Evolutionary conservation across 768 basidiomycete species (phyloP), one percentile per base, ranked within the genome.

Genomic region (Hericium rajendrae): DNA sequence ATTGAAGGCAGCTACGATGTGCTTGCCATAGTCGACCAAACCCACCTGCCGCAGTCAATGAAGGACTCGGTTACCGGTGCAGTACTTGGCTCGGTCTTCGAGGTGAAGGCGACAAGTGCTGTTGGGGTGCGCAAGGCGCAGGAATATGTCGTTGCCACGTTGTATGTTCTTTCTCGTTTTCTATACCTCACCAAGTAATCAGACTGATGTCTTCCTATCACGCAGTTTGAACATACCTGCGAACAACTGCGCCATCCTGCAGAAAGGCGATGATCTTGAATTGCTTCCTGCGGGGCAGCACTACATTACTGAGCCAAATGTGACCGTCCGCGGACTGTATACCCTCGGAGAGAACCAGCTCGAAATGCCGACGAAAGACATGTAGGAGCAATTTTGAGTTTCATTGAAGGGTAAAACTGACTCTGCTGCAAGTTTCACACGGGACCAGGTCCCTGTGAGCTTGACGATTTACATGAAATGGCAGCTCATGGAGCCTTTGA

Each of bases 311-410:
- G 86, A 88, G 64, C 88, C 90, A 3, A 89, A 84, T 57, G 84
- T 91, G 49, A 91, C 89, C 2, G 71, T 91, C 4, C 85, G 89
- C 56, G 88, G 88, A 3, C 63, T 91, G 18, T 91, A 82, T 69
- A 88, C 90, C 1, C 78, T 87, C 2, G 89, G 89, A 28, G 90
- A 91, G 68, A 89, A 87, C 63, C 89, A 91, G 68, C 68, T 88
- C 28, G 89, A 91, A 67, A 86, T 91, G 85, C 88, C 89, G 3
- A 91, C 88, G 8, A 91, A 91, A 70, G 88, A 90, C 62, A 90
- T 90, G 86, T 86, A 63, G 63, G 85, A 71, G 12, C 24, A 32
- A 40, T 49, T 20, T 9, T 24, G 48, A 1, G 38, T 20, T 16
- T 3, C 10, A 37, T 2, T 28, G 18, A 38, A 39, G 48, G 18